phyloP scores from a whole-genome alignment of 305 asterid genomes.

The Ajuga reptans region DNA sequence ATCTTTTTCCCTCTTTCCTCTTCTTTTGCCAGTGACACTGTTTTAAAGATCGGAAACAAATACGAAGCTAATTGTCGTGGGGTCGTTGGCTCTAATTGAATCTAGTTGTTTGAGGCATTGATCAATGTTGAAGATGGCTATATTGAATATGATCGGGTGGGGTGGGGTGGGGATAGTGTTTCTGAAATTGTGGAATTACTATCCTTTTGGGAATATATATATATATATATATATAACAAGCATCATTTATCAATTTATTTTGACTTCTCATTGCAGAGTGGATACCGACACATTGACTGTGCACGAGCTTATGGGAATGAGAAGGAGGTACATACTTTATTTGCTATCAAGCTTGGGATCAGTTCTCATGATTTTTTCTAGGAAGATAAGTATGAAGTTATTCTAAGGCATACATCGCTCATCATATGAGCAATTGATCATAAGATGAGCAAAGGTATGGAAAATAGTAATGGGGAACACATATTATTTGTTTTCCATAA shows the following conservation, averaged over 20 bases:
- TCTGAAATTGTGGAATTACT: too few species aligned
- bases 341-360: background rate
- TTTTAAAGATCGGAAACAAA: background rate
- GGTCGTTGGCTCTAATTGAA: background rate
- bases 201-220: too few species aligned
- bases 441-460: background rate
- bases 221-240: too few species aligned
- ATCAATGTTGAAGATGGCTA: background rate
- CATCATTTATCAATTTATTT: background rate
- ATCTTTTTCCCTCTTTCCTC: background rate
- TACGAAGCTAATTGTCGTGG: background rate
- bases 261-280: constrained; percentile 38
- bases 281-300: constrained; percentile 67
- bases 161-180: too few species aligned
- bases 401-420: background rate
- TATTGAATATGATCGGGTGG: background rate
- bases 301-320: constrained; percentile 37
- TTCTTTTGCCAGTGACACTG: background rate
- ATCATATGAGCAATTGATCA: background rate
- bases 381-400: background rate
- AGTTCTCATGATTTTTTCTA: background rate
- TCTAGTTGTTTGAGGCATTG: background rate
- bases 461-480: background rate
- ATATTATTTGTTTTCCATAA: background rate
- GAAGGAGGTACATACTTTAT: background rate